Evolutionary conservation across 306 rosid species (phyloP), one percentile per base, ranked within the genome.

Genomic region (Aeschynomene evenia): DNA sequence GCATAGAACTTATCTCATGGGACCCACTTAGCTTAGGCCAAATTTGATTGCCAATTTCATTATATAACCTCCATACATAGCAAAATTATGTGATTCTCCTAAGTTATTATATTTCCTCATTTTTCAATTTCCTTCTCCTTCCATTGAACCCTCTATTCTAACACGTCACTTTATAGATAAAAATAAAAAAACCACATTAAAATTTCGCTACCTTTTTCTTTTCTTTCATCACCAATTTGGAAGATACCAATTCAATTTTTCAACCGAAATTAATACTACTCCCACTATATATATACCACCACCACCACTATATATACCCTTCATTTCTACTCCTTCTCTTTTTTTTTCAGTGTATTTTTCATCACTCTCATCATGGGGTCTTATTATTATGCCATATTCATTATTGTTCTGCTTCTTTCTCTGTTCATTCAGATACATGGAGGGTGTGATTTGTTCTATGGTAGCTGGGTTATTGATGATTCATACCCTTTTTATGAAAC

Each of bases 401-500:
- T 28, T 29, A 51, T 36, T 31, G 57, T 63, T 24, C 14, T 71
- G 56, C n/a, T 70, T 7, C 22, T 77, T 20, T 24, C 53, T 64
- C 71, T 77, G 37, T 9, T 70, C 23, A 31, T 66, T 48, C 68
- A 24, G 46, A 33, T 50, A 46, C 66, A 73, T 39, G 71, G 40
- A 1, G 79, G 21, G 2, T 87, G 96, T 48, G 84, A 91, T 56
- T 56, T 80, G 23, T 91, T 64, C 60, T 6, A 63, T 5, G 98
- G 98, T 8, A 79, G 10, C 0, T 92, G 98, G 98, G 84, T 85
- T 3, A 2, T 21, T 33, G 96, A 89, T 68, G 68, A 62, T 23
- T 81, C 86, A 49, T 83, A 86, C 61, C 92, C 96, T 56, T 82
- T 85, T 0, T 89, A 92, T 68, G 84, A 85, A 5, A 7, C 48